These are phyloP conservation scores for Phytophthora rubi DNA, from an alignment of 352 stramenopile genomes.

Conservation along the genomic window DNA sequence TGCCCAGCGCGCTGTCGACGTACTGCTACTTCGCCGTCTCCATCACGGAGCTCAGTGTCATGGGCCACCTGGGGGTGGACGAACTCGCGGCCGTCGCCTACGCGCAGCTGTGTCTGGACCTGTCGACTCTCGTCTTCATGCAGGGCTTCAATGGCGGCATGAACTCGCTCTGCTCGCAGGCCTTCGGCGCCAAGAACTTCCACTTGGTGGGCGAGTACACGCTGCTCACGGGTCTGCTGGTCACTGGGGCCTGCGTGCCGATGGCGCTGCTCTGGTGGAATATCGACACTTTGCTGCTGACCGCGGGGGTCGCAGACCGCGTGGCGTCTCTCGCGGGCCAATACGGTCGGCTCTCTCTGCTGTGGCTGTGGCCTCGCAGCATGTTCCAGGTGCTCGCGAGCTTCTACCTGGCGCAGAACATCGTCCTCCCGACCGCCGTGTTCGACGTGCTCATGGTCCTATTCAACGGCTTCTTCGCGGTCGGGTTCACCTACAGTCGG, in stretches of 20 bases:
- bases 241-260: conserved; percentile 61
- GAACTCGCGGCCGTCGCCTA: conserved; percentile 78
- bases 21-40: conserved; percentile 84
- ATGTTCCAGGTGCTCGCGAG: conserved; percentile 78
- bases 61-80: conserved; percentile 81
- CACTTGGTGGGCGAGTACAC: conserved; percentile 68
- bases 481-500: conserved; percentile 66
- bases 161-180: conserved; percentile 85
- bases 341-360: conserved; percentile 72
- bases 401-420: conserved; percentile 85
- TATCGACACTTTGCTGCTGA: conserved; percentile 54
- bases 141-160: conserved; percentile 81
- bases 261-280: conserved; percentile 82
- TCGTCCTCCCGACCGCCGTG: conserved; percentile 68
- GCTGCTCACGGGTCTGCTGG: conserved; percentile 53
- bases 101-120: conserved; percentile 77
- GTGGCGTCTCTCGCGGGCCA: conserved; percentile 54
- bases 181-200: conserved; percentile 86
- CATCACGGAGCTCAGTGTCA: conserved; percentile 80
- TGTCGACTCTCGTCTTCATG: conserved; percentile 81
- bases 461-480: conserved; percentile 63
- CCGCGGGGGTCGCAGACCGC: conserved; percentile 42
- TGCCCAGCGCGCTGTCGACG: conserved; percentile 63
- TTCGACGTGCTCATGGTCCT: conserved; percentile 67
- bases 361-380: conserved; percentile 77